Base-by-base conservation (phyloP, 768 basidiomycete species). In the Tricholoma flavovirens region DNA sequence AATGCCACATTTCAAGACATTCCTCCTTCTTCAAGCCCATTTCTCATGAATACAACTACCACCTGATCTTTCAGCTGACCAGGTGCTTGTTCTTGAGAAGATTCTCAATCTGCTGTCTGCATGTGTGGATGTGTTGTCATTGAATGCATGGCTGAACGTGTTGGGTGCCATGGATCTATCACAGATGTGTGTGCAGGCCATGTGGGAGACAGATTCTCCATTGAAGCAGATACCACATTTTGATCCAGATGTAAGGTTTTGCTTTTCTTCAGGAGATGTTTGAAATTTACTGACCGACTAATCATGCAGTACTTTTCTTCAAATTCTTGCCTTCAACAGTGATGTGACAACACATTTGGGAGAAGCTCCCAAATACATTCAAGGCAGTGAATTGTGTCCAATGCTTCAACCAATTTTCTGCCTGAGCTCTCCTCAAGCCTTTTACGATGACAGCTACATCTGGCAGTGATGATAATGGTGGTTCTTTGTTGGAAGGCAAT, bases 131-230 rank as follows among this genome's bases (percentile, higher is more conserved):
- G 96, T 98, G 56, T 94, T 98, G 93, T 94, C 92, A 2, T 94
- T 91, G 33, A 98, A 97, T 65, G 93, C 90, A 1, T 96, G 89
- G 89, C 71, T 98, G 64, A 95, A 86, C 65, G 97, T 95, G 0
- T 73, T 98, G 21, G 90, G 93, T 30, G 95, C 95, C 0, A 98
- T 98, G 97, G 96, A 99, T 70, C 72, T 98, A 48, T 91, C 91
- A 8, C 97, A 98, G 71, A 98, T 98, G 96, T 95, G 93, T 70
- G 92, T 98, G 4, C 97, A 98, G 69, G 93, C 90, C 0, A 86
- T 96, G 72, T 98, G 97, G 97, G 96, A 99, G 67, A 88, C 86
- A 8, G 97, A 99, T 70, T 93, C 91, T 35, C 94, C 95, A 0
- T 72, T 98, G 62, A 93, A 90, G 66, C 96, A 99, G 69, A 88